Evolutionary conservation across 768 basidiomycete genomes (phyloP), one percentile per base, ranked within the genome.

Genomic region (Leccinum sublutescens): DNA sequence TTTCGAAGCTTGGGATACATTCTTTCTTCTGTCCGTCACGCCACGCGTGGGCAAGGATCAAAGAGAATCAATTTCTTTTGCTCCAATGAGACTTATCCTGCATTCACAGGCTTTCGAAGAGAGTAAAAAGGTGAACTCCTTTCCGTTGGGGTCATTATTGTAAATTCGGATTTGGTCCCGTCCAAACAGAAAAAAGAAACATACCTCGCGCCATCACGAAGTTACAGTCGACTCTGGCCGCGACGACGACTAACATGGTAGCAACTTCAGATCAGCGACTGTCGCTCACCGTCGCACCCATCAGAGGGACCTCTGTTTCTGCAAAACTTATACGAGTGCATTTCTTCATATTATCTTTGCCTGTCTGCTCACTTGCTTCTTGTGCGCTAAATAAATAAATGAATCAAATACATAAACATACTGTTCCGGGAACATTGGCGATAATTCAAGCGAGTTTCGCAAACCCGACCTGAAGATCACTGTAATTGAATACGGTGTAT

Each of bases 1-100:
- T 17, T 29, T 29, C 29, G 11, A 54, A 10, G 2, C 14, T 29
- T 15, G n/a, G 70, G 89, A 55, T 68, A 95, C 96, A 98, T 76
- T 97, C 95, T 84, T 98, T 98, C 85, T 97, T 99, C 74, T 98
- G 96, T 0, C 96, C 97, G 69, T 99, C 96, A 77, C 96, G 91
- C 96, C 96, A 99, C 10, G 98, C 96, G 71, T 97, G 93, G 45
- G 96, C 96, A 5, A 99, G 95, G 95, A 73, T 98, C 95, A 65
- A 96, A 98, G 15, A 98, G 77, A 56, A 97, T 94, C 95, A 84
- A 72, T 27, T 27, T 27, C 8, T 27, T 97, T 96, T 8, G 95
- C 95, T 15, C 95, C 94, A 67, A 98, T 96, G 52, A 97, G 82
- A 73, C 97, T 97, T 80, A 98, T 96, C 70, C 95, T 95, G 66